phyloP scores from a whole-genome alignment of 495 filamentous ascomycete genomes.

The Podospora conica region DNA sequence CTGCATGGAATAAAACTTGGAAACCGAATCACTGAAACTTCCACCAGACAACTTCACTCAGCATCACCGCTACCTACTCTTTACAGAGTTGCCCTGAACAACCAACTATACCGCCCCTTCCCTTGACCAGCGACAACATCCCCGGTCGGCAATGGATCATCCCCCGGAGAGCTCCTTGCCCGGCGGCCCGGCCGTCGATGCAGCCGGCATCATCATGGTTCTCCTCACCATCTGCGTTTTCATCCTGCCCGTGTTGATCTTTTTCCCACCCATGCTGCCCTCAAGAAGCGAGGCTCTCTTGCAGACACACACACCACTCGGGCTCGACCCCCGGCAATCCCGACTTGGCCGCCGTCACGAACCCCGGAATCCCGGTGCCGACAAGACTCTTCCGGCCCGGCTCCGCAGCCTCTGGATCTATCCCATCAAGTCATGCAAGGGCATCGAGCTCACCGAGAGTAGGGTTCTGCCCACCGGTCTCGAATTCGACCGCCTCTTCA shows the following conservation, averaged over 20 bases:
- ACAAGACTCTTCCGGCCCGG: slow-evolving; percentile 25
- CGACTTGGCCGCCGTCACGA: slow-evolving; percentile 25
- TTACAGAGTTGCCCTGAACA: neutral
- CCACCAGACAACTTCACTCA: neutral
- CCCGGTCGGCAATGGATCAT: neutral
- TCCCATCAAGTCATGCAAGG: slow-evolving; percentile 81
- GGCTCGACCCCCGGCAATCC: slow-evolving; percentile 34
- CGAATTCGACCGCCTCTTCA: slow-evolving; percentile 78
- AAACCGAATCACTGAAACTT: neutral
- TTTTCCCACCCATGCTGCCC: slow-evolving; percentile 40
- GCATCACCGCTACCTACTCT: neutral
- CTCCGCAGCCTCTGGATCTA: slow-evolving; percentile 81
- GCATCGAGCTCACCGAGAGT: slow-evolving; percentile 63
- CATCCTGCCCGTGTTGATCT: slow-evolving; percentile 40
- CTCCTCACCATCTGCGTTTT: slow-evolving; percentile 42
- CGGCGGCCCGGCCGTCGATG: slow-evolving; percentile 21
- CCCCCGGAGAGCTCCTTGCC: neutral
- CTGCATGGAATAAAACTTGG: neutral
- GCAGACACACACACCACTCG: slow-evolving; percentile 38
- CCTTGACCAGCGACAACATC: neutral
- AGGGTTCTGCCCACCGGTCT: slow-evolving; percentile 67
- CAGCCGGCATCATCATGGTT: slow-evolving; percentile 35
- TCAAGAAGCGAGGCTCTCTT: slow-evolving; percentile 43
- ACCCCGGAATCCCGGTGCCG: slow-evolving; percentile 1
- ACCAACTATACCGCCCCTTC: neutral